Base-by-base conservation (phyloP, 345 rosid species). In the Bruguiera gymnorhiza region DNA sequence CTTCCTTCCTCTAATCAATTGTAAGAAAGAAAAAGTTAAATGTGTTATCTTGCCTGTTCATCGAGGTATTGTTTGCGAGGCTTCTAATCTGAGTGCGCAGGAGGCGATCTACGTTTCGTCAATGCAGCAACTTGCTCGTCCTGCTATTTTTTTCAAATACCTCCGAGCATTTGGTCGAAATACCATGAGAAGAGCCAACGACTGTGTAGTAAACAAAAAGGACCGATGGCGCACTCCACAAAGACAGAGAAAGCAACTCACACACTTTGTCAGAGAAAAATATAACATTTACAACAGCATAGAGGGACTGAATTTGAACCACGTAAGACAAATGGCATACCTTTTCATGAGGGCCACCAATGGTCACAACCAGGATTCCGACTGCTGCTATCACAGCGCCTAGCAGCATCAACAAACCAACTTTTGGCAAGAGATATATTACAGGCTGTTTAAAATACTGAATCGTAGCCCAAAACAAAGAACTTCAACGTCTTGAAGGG, bases 331-430 rank as follows among this genome's bases (percentile, higher is more conserved):
- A 43, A 13, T 43, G 50, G 60, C 31, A 39, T 82, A 92, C 98
- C 97, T 90, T 90, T 72, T 87, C 98, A 82, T 86, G 93, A 80
- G 92, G 91, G 24, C 90, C 96, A 68, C 92, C 99, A 60, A 88
- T 68, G 27, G 93, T 86, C 58, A 86, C 80, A 65, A 92, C 91
- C 63, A 90, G 73, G 78, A 90, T 65, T 70, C 76, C 82, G 70
- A 74, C 15, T 5, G 78, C 81, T 37, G 65, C 81, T 13, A 83
- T 56, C 65, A 77, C 63, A 70, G 81, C 62, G 61, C 85, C 83
- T 66, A 83, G 30, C 60, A 88, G 88, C 83, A 89, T 65, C 71
- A 89, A 79, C 90, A 87, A 90, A 29, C 88, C 89, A 62, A 93
- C 98, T 70, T 83, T 92, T 62, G 85, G 83, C 55, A 86, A 74